Conservation (phyloP, 257 asterid genomes). For the Asclepias syriaca region DNA sequence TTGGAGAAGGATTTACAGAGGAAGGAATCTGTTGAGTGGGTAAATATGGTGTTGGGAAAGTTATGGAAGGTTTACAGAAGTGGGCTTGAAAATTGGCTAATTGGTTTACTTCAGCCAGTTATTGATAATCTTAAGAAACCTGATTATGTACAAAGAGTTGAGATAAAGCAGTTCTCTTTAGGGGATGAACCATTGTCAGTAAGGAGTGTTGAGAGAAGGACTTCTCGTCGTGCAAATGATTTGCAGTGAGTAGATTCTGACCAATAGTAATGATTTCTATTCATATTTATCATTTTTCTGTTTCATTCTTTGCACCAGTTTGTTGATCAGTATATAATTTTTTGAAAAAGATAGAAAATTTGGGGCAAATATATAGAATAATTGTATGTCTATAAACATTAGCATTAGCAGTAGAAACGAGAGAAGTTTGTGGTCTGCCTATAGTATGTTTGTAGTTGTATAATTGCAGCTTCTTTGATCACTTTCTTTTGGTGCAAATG, state of each 20-base stretch:
- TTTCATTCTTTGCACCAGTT: neutral
- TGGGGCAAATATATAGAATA: neutral
- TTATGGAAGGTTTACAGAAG: slow-evolving; percentile 78
- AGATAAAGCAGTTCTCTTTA: slow-evolving; percentile 72
- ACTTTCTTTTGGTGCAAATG: neutral
- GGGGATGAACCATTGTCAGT: slow-evolving; percentile 88
- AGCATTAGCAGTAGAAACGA: neutral
- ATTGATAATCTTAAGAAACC: slow-evolving; percentile 80
- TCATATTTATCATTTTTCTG: neutral
- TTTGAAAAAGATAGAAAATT: neutral
- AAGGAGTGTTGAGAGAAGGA: slow-evolving; percentile 74
- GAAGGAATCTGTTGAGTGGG: slow-evolving; percentile 92
- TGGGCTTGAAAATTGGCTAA: slow-evolving; percentile 77
- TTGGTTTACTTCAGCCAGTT: slow-evolving; percentile 80
- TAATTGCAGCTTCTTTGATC: neutral
- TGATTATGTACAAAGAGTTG: slow-evolving; percentile 79
- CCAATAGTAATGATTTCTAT: neutral
- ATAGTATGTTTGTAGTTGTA: neutral
- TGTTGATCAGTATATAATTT: neutral
- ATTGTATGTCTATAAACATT: neutral
- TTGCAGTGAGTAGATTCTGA: slow-evolving; percentile 65
- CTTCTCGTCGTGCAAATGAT: slow-evolving; percentile 76
- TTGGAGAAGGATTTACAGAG: slow-evolving; percentile 83
- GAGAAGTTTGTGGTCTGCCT: neutral
- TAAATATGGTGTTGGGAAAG: slow-evolving; percentile 85